These are phyloP conservation scores for Phyllosticta paracitricarpa DNA, from an alignment of 2,329 filamentous ascomycete species.

Conservation along the genomic window DNA sequence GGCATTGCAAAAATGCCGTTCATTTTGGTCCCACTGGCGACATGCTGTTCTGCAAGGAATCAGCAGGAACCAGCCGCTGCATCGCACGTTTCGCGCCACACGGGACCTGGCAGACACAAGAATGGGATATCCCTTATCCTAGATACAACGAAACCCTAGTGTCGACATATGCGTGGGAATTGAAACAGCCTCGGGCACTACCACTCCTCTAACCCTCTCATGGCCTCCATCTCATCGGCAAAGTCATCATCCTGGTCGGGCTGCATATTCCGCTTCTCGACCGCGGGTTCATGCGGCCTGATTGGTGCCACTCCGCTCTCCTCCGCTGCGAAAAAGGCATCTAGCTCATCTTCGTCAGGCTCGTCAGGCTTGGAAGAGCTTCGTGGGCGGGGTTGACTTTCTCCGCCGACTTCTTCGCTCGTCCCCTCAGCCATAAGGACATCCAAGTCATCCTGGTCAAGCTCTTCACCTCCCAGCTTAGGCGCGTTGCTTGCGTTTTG, in stretches of 20 bases:
- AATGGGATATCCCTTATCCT: conserved; percentile 6
- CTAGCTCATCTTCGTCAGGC: conserved; percentile 43
- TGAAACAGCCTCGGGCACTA: conserved; percentile 13
- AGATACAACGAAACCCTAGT: conserved; percentile 7
- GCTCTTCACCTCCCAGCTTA: conserved; percentile 15
- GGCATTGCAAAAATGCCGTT: background rate
- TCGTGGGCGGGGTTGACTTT: background rate
- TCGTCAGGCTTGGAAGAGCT: conserved; percentile 12
- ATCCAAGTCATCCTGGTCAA: conserved; percentile 45
- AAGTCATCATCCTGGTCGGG: conserved; percentile 23
- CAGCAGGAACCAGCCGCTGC: background rate
- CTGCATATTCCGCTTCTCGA: conserved; percentile 5
- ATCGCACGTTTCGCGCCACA: background rate
- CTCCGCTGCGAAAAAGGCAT: conserved; percentile 41
- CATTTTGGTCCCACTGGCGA: background rate
- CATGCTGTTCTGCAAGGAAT: background rate
- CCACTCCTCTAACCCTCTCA: conserved; percentile 29
- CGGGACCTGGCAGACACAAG: background rate
- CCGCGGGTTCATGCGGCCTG: background rate
- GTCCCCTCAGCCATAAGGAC: conserved; percentile 42
- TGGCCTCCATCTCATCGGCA: conserved; percentile 30
- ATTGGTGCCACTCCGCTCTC: conserved; percentile 6
- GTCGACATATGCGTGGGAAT: conserved; percentile 6
- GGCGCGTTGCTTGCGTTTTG: conserved; percentile 3
- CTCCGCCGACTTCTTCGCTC: background rate